These are phyloP conservation scores for Blastocystis sp. DNA, from an alignment of 352 stramenopile genomes.

Conservation along the genomic window DNA sequence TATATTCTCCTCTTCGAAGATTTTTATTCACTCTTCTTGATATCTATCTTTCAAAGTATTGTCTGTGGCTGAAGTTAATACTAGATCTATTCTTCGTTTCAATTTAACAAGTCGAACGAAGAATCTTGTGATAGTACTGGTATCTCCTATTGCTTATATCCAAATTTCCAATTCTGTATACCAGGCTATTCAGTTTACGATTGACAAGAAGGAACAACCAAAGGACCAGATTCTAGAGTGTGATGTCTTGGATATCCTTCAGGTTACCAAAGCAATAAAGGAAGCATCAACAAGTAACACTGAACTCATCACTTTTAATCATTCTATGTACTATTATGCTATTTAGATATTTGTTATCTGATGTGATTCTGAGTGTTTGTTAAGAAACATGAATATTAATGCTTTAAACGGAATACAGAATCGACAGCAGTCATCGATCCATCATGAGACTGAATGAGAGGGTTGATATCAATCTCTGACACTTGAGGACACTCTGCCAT, in stretches of 20 bases:
- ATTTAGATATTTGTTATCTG: no score
- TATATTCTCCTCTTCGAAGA: not conserved
- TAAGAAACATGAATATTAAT: conserved; percentile 43
- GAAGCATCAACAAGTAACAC: no score
- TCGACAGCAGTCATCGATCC: conserved; percentile 60
- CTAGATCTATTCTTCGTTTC: not conserved
- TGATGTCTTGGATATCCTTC: not conserved
- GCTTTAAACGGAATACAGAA: conserved; percentile 60
- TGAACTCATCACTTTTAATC: no score
- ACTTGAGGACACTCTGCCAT: conserved; percentile 15
- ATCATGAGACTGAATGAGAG: conserved; percentile 59
- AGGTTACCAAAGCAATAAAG: no score
- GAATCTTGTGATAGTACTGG: not conserved
- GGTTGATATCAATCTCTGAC: conserved; percentile 55
- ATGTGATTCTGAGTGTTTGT: not conserved
- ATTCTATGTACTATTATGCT: no score
- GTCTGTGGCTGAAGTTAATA: not conserved
- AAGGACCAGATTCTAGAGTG: not conserved
- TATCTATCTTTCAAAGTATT: not conserved
- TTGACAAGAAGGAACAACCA: not conserved
- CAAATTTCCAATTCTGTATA: not conserved
- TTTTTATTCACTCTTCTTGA: not conserved
- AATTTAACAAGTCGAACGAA: not conserved
- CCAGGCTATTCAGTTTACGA: conserved; percentile 7
- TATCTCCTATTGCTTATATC: not conserved